These are phyloP conservation scores for Alternaria dauci DNA, from an alignment of 2,329 filamentous ascomycete species.

Conservation along the genomic window DNA sequence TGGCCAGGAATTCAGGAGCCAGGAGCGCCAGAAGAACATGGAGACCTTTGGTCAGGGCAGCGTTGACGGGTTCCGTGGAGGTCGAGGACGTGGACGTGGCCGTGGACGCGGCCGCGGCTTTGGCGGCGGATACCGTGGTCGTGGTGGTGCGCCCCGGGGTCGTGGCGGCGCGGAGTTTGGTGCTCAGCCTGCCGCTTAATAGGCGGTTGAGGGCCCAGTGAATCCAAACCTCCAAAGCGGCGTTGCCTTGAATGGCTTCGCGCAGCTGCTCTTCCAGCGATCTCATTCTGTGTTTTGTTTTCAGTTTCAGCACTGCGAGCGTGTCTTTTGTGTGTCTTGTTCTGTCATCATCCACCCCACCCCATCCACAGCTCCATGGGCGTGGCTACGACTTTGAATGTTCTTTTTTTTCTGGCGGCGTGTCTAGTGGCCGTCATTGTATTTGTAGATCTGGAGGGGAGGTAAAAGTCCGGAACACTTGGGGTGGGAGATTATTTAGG, in stretches of 20 bases:
- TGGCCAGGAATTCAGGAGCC: constrained; percentile 86
- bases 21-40: constrained; percentile 94
- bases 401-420: constrained; percentile 10
- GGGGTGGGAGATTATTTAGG: not conserved
- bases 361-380: constrained; percentile 18
- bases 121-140: constrained; percentile 58
- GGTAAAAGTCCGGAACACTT: constrained; percentile 5
- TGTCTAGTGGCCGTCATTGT: constrained; percentile 11
- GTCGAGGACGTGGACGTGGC: constrained; percentile 78
- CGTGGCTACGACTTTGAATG: constrained; percentile 7
- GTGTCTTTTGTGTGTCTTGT: constrained; percentile 3
- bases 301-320: constrained; percentile 7
- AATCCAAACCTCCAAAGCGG: not conserved
- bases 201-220: not conserved
- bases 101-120: constrained; percentile 62
- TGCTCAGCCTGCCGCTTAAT: constrained; percentile 35
- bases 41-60: constrained; percentile 98
- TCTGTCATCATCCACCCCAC: constrained; percentile 4
- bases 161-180: constrained; percentile 39
- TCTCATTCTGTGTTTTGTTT: constrained; percentile 4
- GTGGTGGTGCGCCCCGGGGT: constrained; percentile 51
- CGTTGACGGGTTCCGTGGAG: constrained; percentile 82
- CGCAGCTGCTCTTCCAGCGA: not conserved
- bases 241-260: not conserved
- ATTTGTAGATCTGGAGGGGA: constrained; percentile 16